Evolutionary conservation across 2,329 filamentous ascomycete genomes (phyloP).

Genomic region (Tolypocladium paradoxum): DNA sequence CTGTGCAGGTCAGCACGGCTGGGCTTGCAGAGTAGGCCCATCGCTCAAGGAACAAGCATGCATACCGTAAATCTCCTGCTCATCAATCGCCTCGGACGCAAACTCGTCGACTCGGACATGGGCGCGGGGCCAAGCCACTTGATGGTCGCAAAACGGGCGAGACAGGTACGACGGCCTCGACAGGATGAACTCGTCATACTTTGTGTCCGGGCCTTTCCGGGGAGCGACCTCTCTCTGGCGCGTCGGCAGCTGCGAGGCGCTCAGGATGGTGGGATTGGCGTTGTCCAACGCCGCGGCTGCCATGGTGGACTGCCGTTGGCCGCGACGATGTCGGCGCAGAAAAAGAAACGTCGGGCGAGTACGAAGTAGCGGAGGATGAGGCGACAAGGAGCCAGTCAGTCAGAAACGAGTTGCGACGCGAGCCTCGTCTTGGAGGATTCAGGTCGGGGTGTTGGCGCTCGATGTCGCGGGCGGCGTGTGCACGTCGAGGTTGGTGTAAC

Average conservation of each 20-base stretch:
- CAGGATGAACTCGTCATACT: conserved; percentile 35
- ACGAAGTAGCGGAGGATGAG: background rate
- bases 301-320: conserved; percentile 6
- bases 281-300: conserved; percentile 44
- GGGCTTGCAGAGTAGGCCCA: background rate
- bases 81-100: conserved; percentile 75
- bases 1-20: conserved; percentile 31
- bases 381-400: background rate
- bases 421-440: background rate
- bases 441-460: background rate
- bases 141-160: conserved; percentile 26
- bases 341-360: background rate
- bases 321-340: background rate
- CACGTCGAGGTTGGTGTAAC: background rate
- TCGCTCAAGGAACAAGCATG: background rate
- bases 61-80: conserved; percentile 91
- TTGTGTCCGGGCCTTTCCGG: conserved; percentile 35
- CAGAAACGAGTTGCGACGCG: too few species aligned
- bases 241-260: conserved; percentile 77
- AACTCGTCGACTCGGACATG: conserved; percentile 44
- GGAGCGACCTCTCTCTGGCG: conserved; percentile 43
- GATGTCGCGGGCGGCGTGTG: background rate
- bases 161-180: conserved; percentile 33
- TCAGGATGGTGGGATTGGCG: conserved; percentile 89
- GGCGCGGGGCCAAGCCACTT: conserved; percentile 21